A percentile compares a stretch with the other conserved stretches of the same genome.
Conservation (phyloP, 345 rosid species). For the Orychophragmus violaceus region DNA sequence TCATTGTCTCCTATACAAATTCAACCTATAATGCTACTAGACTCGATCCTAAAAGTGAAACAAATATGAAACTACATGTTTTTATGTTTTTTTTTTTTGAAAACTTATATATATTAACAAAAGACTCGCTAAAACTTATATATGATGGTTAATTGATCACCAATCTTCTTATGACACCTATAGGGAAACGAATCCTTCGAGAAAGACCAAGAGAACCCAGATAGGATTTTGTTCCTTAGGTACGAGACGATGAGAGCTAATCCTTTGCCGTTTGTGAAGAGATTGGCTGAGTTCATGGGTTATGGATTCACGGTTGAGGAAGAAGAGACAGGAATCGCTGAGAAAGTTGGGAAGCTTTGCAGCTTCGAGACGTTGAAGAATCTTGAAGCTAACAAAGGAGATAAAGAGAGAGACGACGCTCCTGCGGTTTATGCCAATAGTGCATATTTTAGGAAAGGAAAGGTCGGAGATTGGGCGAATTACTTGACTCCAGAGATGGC, state of each 20-base stretch:
- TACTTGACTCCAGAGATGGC: slow-evolving; percentile 38
- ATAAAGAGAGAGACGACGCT: slow-evolving; percentile 16
- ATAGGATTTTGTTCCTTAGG: slow-evolving; percentile 29
- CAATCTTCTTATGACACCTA: too few relatives aligned
- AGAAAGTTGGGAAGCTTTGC: slow-evolving; percentile 29
- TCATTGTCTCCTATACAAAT: too few relatives aligned
- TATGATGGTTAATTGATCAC: too few relatives aligned
- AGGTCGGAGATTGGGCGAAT: slow-evolving; percentile 40
- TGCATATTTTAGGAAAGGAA: slow-evolving; percentile 34
- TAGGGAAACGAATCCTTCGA: too few relatives aligned
- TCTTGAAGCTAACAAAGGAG: slow-evolving; percentile 36
- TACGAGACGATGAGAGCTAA: slow-evolving; percentile 34
- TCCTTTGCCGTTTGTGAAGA: slow-evolving; percentile 31
- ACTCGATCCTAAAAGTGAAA: too few relatives aligned
- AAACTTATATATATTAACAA: too few relatives aligned
- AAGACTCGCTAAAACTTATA: too few relatives aligned
- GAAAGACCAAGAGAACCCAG: slow-evolving; percentile 21
- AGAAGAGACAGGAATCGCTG: slow-evolving; percentile 23
- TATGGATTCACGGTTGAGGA: slow-evolving; percentile 30
- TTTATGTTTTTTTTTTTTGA: too few relatives aligned
- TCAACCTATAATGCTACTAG: too few relatives aligned
- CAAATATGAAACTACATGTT: too few relatives aligned
- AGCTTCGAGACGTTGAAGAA: slow-evolving; percentile 37
- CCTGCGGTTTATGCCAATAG: slow-evolving; percentile 23
- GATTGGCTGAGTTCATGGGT: slow-evolving; percentile 35